Base-by-base conservation (phyloP, 2,329 filamentous ascomycete species). In the Xylaria sp. region DNA sequence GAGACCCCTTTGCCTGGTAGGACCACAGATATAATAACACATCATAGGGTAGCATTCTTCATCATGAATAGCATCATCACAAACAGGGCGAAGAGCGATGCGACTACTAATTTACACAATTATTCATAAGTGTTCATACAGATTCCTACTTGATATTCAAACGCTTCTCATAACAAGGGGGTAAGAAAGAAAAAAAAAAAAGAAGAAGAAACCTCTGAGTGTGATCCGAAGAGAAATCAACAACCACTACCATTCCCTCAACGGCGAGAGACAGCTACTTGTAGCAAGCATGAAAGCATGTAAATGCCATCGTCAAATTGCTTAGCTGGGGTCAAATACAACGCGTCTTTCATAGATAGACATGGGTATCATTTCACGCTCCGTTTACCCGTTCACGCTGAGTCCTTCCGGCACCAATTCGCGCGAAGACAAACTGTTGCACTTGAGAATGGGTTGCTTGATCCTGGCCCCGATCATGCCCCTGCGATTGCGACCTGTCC, bases 401-500 rank as follows among this genome's bases (percentile, higher is more conserved):
- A 72, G 61, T 3, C 67, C 67, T 60, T 71, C 69, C 34, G 61
- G 64, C 50, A 69, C 64, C 11, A 60, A 65, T 57, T 70, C 67
- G 48, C 61, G 63, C 48, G 66, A 35, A 19, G 62, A 51, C 8
- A 58, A 60, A 16, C 63, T 59, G n/a, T 63, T 65, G 19, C 65
- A 59, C 50, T 51, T 62, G n/a, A 65, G 65, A 51, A 67, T 65
- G 23, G 80, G 78, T 54, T 81, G 74, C 64, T 77, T 76, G 8
- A 84, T 81, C 55, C 83, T 73, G 0, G 81, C 83, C 1, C 92
- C 92, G 0, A 97, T 92, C 71, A 97, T 93, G 0, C 94, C 94
- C 65, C 91, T 84, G 56, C 94, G 79, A 73, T 97, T 95, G 64
- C 94, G 81, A 0, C 94, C 94, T 2, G 92, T 97, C 42, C 94